Evolutionary conservation across 495 filamentous ascomycete species (phyloP).

Genomic region (Podospora fimiseda): DNA sequence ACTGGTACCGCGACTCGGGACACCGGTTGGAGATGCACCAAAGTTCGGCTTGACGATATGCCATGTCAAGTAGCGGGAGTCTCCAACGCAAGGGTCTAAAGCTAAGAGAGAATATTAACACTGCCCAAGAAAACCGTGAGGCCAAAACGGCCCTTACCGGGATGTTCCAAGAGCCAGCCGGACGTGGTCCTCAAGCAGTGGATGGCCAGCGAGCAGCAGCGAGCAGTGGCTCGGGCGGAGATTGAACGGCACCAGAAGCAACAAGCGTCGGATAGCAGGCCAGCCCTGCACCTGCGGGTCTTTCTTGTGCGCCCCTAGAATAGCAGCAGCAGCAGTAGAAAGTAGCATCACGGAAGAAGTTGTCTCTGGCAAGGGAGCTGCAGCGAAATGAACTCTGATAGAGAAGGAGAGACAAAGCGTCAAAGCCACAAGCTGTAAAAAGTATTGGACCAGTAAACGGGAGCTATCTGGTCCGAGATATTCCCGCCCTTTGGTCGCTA

Average conservation of each 20-base stretch:
- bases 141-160: conserved; percentile 9
- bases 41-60: conserved; percentile 48
- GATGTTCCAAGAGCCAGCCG: neutral
- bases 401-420: conserved; percentile 17
- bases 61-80: conserved; percentile 19
- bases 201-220: neutral
- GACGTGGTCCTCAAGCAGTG: conserved; percentile 1
- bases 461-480: conserved; percentile 4
- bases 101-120: conserved; percentile 8
- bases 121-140: conserved; percentile 2
- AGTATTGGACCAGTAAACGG: neutral
- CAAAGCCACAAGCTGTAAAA: conserved; percentile 1
- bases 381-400: conserved; percentile 13
- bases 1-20: conserved; percentile 38
- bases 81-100: conserved; percentile 20
- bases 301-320: neutral
- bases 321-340: neutral
- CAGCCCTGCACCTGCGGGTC: conserved; percentile 4
- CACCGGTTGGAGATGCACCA: conserved; percentile 34
- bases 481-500: conserved; percentile 15
- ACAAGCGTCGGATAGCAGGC: neutral
- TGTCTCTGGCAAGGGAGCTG: conserved; percentile 14
- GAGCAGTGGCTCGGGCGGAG: conserved; percentile 4
- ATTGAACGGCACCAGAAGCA: conserved; percentile 11
- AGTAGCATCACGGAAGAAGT: neutral